A percentile compares a stretch with the other conserved stretches of the same genome.
These are phyloP conservation scores for Pseudocercospora fuligena DNA, from an alignment of 2,329 filamentous ascomycete species.

Conservation along the genomic window DNA sequence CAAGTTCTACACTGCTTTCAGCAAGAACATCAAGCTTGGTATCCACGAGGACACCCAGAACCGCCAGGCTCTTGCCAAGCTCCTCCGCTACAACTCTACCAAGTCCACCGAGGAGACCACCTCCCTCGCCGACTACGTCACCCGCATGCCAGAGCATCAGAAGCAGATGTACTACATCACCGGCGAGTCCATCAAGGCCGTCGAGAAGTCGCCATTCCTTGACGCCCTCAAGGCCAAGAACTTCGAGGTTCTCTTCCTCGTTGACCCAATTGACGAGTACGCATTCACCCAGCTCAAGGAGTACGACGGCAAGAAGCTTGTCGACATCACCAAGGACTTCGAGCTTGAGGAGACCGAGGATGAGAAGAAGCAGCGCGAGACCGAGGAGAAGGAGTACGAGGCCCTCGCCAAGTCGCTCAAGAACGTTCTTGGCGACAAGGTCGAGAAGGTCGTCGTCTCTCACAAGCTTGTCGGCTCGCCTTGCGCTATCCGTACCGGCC, in stretches of 20 bases:
- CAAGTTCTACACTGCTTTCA: slow-evolving; percentile 99
- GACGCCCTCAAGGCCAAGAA: slow-evolving; percentile 98
- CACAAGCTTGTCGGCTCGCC: slow-evolving; percentile 95
- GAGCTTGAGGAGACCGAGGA: slow-evolving; percentile 99
- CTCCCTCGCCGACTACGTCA: slow-evolving; percentile 95
- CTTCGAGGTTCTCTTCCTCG: slow-evolving; percentile 99
- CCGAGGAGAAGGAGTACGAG: slow-evolving; percentile 98
- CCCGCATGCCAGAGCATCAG: slow-evolving; percentile 99
- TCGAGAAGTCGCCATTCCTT: slow-evolving; percentile 97
- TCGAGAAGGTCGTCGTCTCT: slow-evolving; percentile 99
- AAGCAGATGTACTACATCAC: slow-evolving; percentile 99
- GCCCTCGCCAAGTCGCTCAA: slow-evolving; percentile 93
- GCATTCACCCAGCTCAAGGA: slow-evolving; percentile 99
- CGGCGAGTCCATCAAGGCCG: slow-evolving; percentile 98
- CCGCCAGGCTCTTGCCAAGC: slow-evolving; percentile 89
- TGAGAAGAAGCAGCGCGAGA: slow-evolving; percentile 95
- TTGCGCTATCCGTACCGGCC: slow-evolving; percentile 98
- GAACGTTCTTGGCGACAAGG: slow-evolving; percentile 98
- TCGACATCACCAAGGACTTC: slow-evolving; percentile 99
- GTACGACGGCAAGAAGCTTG: slow-evolving; percentile 99
- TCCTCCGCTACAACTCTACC: slow-evolving; percentile 98
- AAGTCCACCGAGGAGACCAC: slow-evolving; percentile 98
- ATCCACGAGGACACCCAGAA: slow-evolving; percentile 99
- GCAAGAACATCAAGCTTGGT: slow-evolving; percentile 99
- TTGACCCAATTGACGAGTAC: slow-evolving; percentile 99